Evolutionary conservation across 2,329 filamentous ascomycete species (phyloP), one percentile per base, ranked within the genome.

Genomic region (Neofusicoccum sp.): DNA sequence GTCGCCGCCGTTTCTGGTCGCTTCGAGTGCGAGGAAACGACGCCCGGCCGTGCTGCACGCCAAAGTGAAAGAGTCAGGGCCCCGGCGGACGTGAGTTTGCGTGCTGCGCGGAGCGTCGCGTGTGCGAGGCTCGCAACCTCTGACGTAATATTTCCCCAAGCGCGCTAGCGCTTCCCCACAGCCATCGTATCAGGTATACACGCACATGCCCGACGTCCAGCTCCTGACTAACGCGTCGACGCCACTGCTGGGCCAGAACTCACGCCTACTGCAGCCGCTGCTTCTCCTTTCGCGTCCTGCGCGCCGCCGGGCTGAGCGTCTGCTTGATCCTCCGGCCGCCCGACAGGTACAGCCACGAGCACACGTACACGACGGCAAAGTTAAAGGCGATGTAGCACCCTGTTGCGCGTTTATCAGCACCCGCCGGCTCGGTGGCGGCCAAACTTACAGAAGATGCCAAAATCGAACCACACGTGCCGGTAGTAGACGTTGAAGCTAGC

Each of bases 381-480:
- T 91, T 90, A 70, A 90, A 90, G 1, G 83, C 71, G 22, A 88
- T 84, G 68, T 85, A 91, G 0, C 79, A 85, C 71, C 54, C 54
- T 58, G 54, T 56, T 34, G 16, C n/a, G 6, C 28, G 8, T 2
- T 11, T 5, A 41, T 37, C 7, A 44, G 52, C 52, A 56, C 22
- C 14, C 71, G 45, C 58, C 39, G 29, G 62, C 45, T n/a, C 39
- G 31, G n/a, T 12, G 16, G 12, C 41, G 37, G 59, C 68, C 64
- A 68, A 33, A 63, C 61, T 63, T 62, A 66, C 82, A 86, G 67
- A 89, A 87, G 58, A 89, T 85, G 2, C 87, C 82, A 74, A 89
- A 90, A 64, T 89, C 78, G 9, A 87, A 76, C 89, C 88, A 91
- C 50, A 87, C 86, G 58, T 89, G 74, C 1, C 73, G 73, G 50